Percentiles rank a stretch among this genome's conserved stretches.
Evolutionary conservation across 495 filamentous ascomycete species (phyloP).

Genomic region (Cairneyella variabilis): DNA sequence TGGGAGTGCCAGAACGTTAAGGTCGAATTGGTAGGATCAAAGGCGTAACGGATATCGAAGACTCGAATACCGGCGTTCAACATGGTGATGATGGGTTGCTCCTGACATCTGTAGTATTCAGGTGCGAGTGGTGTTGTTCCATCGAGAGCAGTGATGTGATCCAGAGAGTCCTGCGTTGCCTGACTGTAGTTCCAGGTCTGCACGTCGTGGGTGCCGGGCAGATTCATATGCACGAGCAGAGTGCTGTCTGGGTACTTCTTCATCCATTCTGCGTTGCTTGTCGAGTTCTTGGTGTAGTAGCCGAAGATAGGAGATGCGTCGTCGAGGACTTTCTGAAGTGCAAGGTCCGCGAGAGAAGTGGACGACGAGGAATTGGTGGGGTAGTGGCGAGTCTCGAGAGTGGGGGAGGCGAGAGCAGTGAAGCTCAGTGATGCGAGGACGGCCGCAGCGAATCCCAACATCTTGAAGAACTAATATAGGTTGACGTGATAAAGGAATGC

Average conservation of each 20-base stretch:
- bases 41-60: slow-evolving; percentile 48
- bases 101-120: slow-evolving; percentile 41
- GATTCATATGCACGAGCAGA: slow-evolving; percentile 41
- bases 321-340: slow-evolving; percentile 38
- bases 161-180: slow-evolving; percentile 37
- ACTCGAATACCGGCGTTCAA: slow-evolving; percentile 45
- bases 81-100: slow-evolving; percentile 31
- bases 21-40: slow-evolving; percentile 40
- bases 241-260: slow-evolving; percentile 35
- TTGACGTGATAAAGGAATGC: not conserved
- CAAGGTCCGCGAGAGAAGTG: slow-evolving; percentile 31
- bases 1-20: slow-evolving; percentile 48
- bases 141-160: slow-evolving; percentile 35
- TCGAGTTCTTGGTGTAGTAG: slow-evolving; percentile 24
- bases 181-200: slow-evolving; percentile 52
- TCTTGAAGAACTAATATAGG: not conserved
- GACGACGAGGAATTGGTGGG: not conserved
- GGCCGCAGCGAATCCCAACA: not conserved
- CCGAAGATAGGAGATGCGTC: slow-evolving; percentile 43
- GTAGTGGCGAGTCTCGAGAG: not conserved
- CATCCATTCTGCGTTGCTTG: slow-evolving; percentile 44
- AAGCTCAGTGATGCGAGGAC: not conserved
- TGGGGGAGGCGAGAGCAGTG: not conserved
- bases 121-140: slow-evolving; percentile 29
- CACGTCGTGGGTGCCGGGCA: slow-evolving; percentile 51